Percentiles rank a stretch among this genome's conserved stretches.
Conservation (phyloP, 1,139 yeast species). For the Kazachstania sp. region DNA sequence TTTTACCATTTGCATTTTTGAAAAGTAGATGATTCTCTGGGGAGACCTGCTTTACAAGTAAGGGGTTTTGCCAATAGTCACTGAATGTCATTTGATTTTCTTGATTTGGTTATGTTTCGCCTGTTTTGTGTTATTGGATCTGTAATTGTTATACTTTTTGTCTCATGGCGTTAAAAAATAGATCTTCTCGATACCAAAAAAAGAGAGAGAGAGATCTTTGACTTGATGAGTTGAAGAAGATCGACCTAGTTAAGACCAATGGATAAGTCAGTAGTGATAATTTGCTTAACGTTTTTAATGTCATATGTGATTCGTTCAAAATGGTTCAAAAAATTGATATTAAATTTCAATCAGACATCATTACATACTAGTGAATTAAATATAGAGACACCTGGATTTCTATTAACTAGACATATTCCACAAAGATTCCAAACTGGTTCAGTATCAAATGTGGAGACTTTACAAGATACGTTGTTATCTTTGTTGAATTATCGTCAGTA, state of each 20-base stretch:
- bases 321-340: neutral
- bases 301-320: neutral
- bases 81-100: neutral
- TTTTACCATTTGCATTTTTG: constrained; percentile 3
- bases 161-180: too few species aligned
- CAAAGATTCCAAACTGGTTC: neutral
- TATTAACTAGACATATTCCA: constrained; percentile 6
- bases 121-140: neutral
- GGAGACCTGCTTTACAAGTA: constrained; percentile 9
- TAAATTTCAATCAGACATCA: neutral
- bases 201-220: too few species aligned
- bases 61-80: constrained; percentile 3
- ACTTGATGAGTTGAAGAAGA: too few species aligned
- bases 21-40: constrained; percentile 7
- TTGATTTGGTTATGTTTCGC: neutral
- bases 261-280: neutral
- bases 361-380: neutral
- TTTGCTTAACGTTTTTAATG: neutral
- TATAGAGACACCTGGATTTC: constrained; percentile 8
- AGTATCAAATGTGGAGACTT: constrained; percentile 11
- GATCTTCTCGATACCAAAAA: too few species aligned
- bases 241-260: neutral
- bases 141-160: too few species aligned
- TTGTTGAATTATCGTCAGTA: constrained; percentile 17
- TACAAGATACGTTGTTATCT: constrained; percentile 13